Evolutionary conservation across 1,139 yeast species (phyloP).

Genomic region (Kodamaea sp.): DNA sequence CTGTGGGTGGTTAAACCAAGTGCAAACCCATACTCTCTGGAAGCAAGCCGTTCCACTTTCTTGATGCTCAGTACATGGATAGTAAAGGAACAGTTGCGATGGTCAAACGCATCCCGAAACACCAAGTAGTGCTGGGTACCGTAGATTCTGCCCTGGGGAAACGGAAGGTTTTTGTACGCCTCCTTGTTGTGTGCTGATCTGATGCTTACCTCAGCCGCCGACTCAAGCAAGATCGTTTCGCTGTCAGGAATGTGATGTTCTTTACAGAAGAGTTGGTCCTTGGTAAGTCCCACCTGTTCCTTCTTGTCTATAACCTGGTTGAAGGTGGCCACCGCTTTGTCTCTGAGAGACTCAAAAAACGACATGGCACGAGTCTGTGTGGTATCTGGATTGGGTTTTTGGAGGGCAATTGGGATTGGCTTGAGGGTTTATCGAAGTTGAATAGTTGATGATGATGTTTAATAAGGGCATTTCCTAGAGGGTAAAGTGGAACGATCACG

Average conservation of each 20-base stretch:
- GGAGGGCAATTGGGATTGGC: neutral
- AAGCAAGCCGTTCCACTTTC: conserved; percentile 83
- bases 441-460: conserved; percentile 2
- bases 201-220: conserved; percentile 66
- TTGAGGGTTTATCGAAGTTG: conserved; percentile 2
- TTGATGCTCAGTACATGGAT: conserved; percentile 78
- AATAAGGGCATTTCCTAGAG: no score
- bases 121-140: conserved; percentile 75
- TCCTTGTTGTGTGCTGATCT: conserved; percentile 37
- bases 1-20: conserved; percentile 70
- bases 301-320: conserved; percentile 45
- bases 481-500: no score
- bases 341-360: conserved; percentile 24
- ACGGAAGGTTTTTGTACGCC: conserved; percentile 26
- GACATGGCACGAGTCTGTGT: conserved; percentile 18
- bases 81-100: conserved; percentile 64
- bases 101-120: conserved; percentile 71
- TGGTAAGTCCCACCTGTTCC: conserved; percentile 41
- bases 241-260: conserved; percentile 70
- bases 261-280: conserved; percentile 68
- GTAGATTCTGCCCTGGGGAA: conserved; percentile 60
- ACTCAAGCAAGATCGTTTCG: conserved; percentile 66
- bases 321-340: conserved; percentile 33
- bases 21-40: conserved; percentile 77
- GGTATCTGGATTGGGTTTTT: no score